A percentile compares a stretch with the other conserved stretches of the same genome.
These are phyloP conservation scores for Aspergillus olivimuriae DNA, from an alignment of 495 filamentous ascomycete genomes.

Conservation along the genomic window DNA sequence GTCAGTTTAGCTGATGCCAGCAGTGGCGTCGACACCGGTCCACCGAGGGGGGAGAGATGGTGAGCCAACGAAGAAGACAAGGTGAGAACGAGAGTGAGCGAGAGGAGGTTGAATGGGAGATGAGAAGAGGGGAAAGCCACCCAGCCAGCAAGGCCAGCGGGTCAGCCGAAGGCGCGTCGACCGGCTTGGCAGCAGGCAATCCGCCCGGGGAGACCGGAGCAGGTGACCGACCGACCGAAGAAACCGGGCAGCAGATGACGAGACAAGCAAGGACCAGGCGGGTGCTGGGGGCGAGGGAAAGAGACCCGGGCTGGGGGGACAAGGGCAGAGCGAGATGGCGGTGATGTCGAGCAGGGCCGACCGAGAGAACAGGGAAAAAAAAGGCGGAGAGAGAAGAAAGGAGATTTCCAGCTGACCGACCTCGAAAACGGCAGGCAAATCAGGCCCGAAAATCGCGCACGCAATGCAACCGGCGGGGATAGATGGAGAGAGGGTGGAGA, in stretches of 20 bases:
- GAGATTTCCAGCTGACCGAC: slow-evolving; percentile 10
- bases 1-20: slow-evolving; percentile 2
- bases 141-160: not conserved
- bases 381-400: slow-evolving; percentile 22
- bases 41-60: no score
- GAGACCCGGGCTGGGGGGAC: not conserved
- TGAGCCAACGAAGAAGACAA: not conserved
- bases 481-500: not conserved
- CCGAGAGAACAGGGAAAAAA: slow-evolving; percentile 19
- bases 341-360: slow-evolving; percentile 22
- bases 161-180: slow-evolving; percentile 1
- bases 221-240: not conserved
- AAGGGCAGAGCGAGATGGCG: slow-evolving; percentile 15
- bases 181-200: slow-evolving; percentile 1
- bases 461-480: slow-evolving; percentile 4
- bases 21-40: no score
- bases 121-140: not conserved
- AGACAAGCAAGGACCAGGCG: no score
- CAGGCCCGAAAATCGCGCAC: no score
- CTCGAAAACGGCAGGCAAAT: slow-evolving; percentile 7
- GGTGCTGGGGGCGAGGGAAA: slow-evolving; percentile 3
- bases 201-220: slow-evolving; percentile 2
- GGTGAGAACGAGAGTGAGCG: slow-evolving; percentile 5
- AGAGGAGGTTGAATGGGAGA: slow-evolving; percentile 8
- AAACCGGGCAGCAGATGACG: not conserved